phyloP scores from a whole-genome alignment of 768 basidiomycete species.

The Strobilomyces dryophilus region DNA sequence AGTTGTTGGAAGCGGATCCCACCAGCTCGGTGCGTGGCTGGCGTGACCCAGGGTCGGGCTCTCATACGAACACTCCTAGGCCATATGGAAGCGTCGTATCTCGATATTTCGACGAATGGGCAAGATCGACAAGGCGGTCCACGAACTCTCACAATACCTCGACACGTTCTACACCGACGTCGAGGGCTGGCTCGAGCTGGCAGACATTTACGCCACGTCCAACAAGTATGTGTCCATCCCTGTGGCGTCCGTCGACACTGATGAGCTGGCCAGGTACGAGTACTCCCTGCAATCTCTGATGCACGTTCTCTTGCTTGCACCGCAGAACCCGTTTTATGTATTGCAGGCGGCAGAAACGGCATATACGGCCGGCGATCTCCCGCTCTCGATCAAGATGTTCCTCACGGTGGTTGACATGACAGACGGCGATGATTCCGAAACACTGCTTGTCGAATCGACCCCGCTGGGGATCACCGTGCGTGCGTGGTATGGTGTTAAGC shows the following conservation, averaged over 20 bases:
- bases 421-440: conserved; percentile 49
- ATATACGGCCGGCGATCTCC: conserved; percentile 71
- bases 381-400: conserved; percentile 76
- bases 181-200: conserved; percentile 85
- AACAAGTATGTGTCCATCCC: conserved; percentile 53
- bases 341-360: conserved; percentile 88
- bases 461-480: conserved; percentile 54
- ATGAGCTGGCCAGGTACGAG: conserved; percentile 51
- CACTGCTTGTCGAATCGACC: conserved; percentile 47
- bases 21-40: conserved; percentile 59
- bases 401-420: conserved; percentile 78
- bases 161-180: conserved; percentile 88
- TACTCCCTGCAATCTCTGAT: conserved; percentile 70
- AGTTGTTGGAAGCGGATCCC: conserved; percentile 57
- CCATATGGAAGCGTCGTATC: conserved; percentile 77
- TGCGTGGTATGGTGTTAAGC: conserved; percentile 82
- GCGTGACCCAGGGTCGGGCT: not conserved
- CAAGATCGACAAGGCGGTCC: conserved; percentile 60
- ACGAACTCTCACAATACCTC: conserved; percentile 66
- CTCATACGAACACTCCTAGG: conserved; percentile 30
- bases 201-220: conserved; percentile 71
- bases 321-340: conserved; percentile 82
- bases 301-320: conserved; percentile 76
- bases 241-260: not conserved
- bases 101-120: conserved; percentile 64